phyloP scores from a whole-genome alignment of 1,284 basidiomycete species.

The Tremellales sp. region DNA sequence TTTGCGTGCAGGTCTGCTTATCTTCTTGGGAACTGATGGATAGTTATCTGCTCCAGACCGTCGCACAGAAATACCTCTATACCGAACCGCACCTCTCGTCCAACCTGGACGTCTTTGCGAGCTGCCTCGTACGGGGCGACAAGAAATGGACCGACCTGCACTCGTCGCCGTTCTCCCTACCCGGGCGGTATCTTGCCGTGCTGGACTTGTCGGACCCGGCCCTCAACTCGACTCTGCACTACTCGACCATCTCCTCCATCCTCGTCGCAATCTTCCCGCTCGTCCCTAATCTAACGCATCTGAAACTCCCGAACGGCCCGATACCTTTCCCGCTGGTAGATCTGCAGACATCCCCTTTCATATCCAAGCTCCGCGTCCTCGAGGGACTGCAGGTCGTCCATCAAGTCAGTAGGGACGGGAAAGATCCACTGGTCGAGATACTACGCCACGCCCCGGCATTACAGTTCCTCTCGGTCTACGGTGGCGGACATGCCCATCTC shows the following conservation, averaged over 20 bases:
- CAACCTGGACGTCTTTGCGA: slow-evolving; percentile 58
- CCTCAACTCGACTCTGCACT: slow-evolving; percentile 60
- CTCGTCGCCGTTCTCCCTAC: slow-evolving; percentile 73
- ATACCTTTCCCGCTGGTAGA: slow-evolving; percentile 50
- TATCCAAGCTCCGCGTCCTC: slow-evolving; percentile 54
- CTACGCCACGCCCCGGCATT: slow-evolving; percentile 59
- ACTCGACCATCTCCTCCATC: slow-evolving; percentile 39
- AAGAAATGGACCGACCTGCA: slow-evolving; percentile 78
- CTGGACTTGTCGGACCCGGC: slow-evolving; percentile 68
- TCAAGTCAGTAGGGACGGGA: slow-evolving; percentile 36
- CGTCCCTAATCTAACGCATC: slow-evolving; percentile 61
- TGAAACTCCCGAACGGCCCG: slow-evolving; percentile 62
- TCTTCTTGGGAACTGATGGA: too few species aligned
- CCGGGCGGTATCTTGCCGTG: slow-evolving; percentile 73
- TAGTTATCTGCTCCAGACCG: too few species aligned
- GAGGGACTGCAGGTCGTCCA: slow-evolving; percentile 58
- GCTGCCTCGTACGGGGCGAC: slow-evolving; percentile 60
- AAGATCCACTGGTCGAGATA: slow-evolving; percentile 51
- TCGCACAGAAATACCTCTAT: slow-evolving; percentile 66
- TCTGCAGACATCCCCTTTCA: slow-evolving; percentile 50
- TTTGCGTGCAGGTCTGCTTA: too few species aligned
- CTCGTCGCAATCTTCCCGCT: slow-evolving; percentile 58
- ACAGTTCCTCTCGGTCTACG: too few species aligned
- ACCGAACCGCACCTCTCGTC: slow-evolving; percentile 55
- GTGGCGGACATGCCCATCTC: too few species aligned